phyloP scores from a whole-genome alignment of 2,329 filamentous ascomycete genomes.

The Dothistroma septosporum region DNA sequence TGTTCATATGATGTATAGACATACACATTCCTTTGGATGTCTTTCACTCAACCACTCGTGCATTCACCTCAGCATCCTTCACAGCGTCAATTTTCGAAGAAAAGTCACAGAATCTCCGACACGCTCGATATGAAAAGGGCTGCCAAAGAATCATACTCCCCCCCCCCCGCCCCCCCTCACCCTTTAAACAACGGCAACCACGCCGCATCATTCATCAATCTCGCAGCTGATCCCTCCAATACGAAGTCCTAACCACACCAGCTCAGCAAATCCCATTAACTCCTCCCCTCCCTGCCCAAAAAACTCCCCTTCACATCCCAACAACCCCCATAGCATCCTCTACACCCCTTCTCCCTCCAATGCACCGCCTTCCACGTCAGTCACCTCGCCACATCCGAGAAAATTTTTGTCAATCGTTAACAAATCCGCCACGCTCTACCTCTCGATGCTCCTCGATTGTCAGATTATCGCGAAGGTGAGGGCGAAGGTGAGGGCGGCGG shows the following conservation, averaged over 20 bases:
- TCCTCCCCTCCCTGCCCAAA: too few species aligned
- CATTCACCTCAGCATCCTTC: too few species aligned
- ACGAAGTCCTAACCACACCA: slow-evolving; percentile 35
- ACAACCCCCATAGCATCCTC: slow-evolving; percentile 51
- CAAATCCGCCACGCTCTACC: slow-evolving; percentile 51
- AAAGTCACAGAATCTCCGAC: not conserved
- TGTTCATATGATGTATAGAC: not conserved
- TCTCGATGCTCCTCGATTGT: slow-evolving; percentile 48
- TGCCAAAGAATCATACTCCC: slow-evolving; percentile 47
- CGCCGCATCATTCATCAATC: slow-evolving; percentile 45
- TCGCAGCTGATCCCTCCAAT: slow-evolving; percentile 41
- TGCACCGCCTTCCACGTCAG: slow-evolving; percentile 53
- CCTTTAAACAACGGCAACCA: slow-evolving; percentile 51
- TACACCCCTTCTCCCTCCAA: slow-evolving; percentile 43
- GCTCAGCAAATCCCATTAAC: too few species aligned
- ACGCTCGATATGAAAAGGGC: slow-evolving; percentile 4
- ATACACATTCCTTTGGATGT: not conserved
- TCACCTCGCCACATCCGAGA: slow-evolving; percentile 47
- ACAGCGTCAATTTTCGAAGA: too few species aligned
- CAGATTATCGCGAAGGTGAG: too few species aligned
- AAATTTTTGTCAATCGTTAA: slow-evolving; percentile 52
- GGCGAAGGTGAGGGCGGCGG: slow-evolving; percentile 49
- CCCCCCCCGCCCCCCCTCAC: too few species aligned
- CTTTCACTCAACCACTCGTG: too few species aligned
- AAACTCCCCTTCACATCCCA: slow-evolving; percentile 48